Conservation (phyloP, 371 early-diverging fungal species). For the Choanephora cucurbitarum region DNA sequence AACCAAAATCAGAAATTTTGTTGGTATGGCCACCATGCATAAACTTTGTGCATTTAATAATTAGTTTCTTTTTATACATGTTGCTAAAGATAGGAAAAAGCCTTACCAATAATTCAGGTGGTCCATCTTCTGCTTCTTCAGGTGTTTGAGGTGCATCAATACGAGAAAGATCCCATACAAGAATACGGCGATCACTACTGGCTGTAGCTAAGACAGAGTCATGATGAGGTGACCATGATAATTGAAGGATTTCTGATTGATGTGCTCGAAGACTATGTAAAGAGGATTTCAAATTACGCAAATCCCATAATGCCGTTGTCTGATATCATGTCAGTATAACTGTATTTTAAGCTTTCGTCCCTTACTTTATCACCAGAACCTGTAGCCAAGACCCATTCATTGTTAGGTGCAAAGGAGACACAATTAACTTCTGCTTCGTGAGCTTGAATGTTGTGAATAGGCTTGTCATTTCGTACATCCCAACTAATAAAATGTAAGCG, state of each 20-base stretch:
- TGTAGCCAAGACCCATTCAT: slow-evolving; percentile 91
- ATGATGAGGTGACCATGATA: slow-evolving; percentile 97
- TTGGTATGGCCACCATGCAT: slow-evolving; percentile 99
- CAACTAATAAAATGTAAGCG: slow-evolving; percentile 72
- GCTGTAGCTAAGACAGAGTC: slow-evolving; percentile 93
- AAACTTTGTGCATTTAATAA: slow-evolving; percentile 63
- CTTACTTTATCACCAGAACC: slow-evolving; percentile 91
- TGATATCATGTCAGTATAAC: no score
- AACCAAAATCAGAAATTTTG: slow-evolving; percentile 95
- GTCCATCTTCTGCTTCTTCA: slow-evolving; percentile 97
- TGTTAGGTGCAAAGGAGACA: slow-evolving; percentile 90
- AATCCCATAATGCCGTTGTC: slow-evolving; percentile 96
- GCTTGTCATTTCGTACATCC: slow-evolving; percentile 67
- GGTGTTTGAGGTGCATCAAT: slow-evolving; percentile 90
- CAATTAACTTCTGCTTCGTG: slow-evolving; percentile 95
- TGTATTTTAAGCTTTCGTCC: no score
- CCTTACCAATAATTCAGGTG: slow-evolving; percentile 92
- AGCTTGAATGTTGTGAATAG: slow-evolving; percentile 78
- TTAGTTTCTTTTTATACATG: not conserved
- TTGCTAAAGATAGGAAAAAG: no score
- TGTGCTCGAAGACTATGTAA: slow-evolving; percentile 89
- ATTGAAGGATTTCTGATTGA: slow-evolving; percentile 90
- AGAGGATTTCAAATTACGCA: slow-evolving; percentile 82
- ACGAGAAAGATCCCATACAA: slow-evolving; percentile 95
- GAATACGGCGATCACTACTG: slow-evolving; percentile 90